These are phyloP conservation scores for Paramecium biaurelia DNA, from an alignment of 73 alveolate genomes.

Conservation along the genomic window DNA sequence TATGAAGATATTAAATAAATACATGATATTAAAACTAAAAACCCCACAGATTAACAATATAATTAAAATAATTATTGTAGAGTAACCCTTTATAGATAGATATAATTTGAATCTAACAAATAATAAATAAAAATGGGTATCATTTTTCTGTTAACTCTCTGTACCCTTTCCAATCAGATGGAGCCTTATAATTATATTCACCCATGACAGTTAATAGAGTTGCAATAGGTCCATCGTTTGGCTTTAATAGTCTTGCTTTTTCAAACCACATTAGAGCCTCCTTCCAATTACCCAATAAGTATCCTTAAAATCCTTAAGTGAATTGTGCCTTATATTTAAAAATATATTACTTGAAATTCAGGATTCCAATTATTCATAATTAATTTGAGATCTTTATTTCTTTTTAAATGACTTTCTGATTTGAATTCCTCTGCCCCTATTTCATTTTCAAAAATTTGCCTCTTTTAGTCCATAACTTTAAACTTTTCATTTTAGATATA, in stretches of 20 bases:
- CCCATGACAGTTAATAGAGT: slow-evolving; percentile 70
- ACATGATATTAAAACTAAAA: too few relatives aligned
- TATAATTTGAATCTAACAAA: too few relatives aligned
- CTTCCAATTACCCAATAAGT: slow-evolving; percentile 73
- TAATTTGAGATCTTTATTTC: slow-evolving; percentile 48
- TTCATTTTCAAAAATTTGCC: not conserved
- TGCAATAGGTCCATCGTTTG: slow-evolving; percentile 78
- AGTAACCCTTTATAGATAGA: too few relatives aligned
- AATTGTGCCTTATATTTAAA: not conserved
- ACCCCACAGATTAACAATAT: too few relatives aligned
- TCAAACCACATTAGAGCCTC: slow-evolving; percentile 62
- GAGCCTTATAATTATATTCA: slow-evolving; percentile 72
- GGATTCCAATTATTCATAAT: slow-evolving; percentile 1
- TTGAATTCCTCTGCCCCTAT: slow-evolving; percentile 36
- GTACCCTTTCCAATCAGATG: slow-evolving; percentile 86
- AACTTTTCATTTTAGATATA: not conserved
- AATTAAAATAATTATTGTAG: too few relatives aligned
- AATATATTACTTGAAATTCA: slow-evolving; percentile 12
- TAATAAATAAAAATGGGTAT: not conserved
- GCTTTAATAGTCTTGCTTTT: slow-evolving; percentile 52
- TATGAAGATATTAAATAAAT: too few relatives aligned
- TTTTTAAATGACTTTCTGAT: not conserved
- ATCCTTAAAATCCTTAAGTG: slow-evolving; percentile 58
- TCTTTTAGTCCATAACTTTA: slow-evolving; percentile 48
- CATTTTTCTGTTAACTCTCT: slow-evolving; percentile 86